Evolutionary conservation across 306 rosid genomes (phyloP).

Genomic region (Gastrolobium villosum): DNA sequence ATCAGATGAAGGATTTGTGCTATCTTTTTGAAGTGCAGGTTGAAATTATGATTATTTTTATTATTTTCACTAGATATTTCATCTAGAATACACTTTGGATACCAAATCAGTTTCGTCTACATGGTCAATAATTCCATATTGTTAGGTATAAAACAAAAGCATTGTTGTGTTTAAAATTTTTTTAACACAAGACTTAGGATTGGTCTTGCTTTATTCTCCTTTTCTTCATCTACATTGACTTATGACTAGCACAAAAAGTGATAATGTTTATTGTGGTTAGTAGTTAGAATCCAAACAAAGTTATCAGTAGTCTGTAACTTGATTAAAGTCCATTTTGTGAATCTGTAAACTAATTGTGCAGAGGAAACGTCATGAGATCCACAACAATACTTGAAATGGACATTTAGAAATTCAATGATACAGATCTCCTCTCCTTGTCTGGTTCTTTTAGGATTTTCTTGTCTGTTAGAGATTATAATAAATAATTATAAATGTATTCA

Average conservation of each 20-base stretch:
- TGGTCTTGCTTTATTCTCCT: not conserved
- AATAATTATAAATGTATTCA: conserved; percentile 2
- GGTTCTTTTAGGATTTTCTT: conserved; percentile 13
- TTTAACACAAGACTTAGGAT: not conserved
- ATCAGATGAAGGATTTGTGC: not conserved
- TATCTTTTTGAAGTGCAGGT: conserved; percentile 6
- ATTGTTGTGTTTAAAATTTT: no score
- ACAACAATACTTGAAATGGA: not conserved
- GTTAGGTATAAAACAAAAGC: not conserved
- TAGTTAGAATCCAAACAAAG: conserved; percentile 13
- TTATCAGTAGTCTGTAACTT: not conserved
- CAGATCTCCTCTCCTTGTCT: not conserved
- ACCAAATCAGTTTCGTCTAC: conserved; percentile 6
- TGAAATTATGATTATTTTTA: not conserved
- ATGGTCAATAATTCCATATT: not conserved
- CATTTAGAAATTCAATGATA: conserved; percentile 36
- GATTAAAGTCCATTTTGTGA: conserved; percentile 1
- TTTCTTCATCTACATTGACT: not conserved
- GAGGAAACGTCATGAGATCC: conserved; percentile 30
- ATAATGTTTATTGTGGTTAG: not conserved
- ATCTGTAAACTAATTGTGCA: conserved; percentile 23
- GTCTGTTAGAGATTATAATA: not conserved
- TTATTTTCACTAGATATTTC: not conserved
- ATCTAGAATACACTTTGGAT: not conserved
- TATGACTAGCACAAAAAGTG: not conserved